A percentile compares a stretch with the other conserved stretches of the same genome.
These are phyloP conservation scores for Cladophialophora exuberans DNA, from an alignment of 2,329 filamentous ascomycete genomes.

Conservation along the genomic window DNA sequence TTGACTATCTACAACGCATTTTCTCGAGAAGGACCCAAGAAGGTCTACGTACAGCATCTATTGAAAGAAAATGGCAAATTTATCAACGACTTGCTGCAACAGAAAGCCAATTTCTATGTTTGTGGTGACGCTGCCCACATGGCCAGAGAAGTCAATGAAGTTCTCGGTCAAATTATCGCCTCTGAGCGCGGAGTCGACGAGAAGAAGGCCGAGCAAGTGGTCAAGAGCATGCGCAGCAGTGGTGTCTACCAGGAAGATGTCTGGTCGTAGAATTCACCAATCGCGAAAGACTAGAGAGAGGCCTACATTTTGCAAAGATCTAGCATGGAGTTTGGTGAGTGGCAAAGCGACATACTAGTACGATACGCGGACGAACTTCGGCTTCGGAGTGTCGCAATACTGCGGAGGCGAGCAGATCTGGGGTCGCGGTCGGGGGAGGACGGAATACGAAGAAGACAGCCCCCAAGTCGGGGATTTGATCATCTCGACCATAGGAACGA, in stretches of 20 bases:
- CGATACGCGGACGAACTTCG: too few species aligned
- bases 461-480: too few species aligned
- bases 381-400: too few species aligned
- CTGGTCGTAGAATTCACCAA: conserved; percentile 58
- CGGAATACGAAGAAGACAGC: too few species aligned
- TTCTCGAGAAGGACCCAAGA: conserved; percentile 82
- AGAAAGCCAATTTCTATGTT: conserved; percentile 93
- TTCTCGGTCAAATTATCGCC: conserved; percentile 84
- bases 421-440: too few species aligned
- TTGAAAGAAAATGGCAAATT: conserved; percentile 81
- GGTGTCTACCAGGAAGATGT: conserved; percentile 94
- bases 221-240: conserved; percentile 92
- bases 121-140: conserved; percentile 98
- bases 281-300: not conserved
- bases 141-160: conserved; percentile 88
- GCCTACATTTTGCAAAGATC: not conserved
- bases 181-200: conserved; percentile 80
- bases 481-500: too few species aligned
- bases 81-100: conserved; percentile 81
- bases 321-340: too few species aligned
- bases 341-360: too few species aligned
- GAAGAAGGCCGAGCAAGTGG: conserved; percentile 89
- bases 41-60: conserved; percentile 96
- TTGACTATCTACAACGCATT: conserved; percentile 93
- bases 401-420: too few species aligned